Evolutionary conservation across 371 early-diverging fungal genomes (phyloP).

Genomic region (Conidiobolus incongruus): DNA sequence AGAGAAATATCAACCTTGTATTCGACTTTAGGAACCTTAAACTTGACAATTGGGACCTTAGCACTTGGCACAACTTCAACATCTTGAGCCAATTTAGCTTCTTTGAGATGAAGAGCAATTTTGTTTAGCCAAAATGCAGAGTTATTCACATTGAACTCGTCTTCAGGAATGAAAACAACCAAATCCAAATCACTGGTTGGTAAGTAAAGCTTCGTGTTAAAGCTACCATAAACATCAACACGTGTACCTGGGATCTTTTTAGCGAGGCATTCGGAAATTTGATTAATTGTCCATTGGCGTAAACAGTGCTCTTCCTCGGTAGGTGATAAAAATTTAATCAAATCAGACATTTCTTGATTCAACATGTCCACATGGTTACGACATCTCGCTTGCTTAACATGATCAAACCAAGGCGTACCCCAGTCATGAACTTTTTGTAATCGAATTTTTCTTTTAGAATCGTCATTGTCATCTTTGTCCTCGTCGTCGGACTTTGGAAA

Average conservation of each 20-base stretch:
- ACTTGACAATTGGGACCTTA: slow-evolving; percentile 87
- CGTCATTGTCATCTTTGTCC: too few species aligned
- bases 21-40: slow-evolving; percentile 36
- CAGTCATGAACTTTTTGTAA: too few species aligned
- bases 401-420: too few species aligned
- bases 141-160: too few species aligned
- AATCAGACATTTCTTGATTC: slow-evolving; percentile 40
- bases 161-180: neutral
- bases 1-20: slow-evolving; percentile 67
- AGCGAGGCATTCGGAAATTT: slow-evolving; percentile 23
- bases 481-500: too few species aligned
- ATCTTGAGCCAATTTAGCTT: too few species aligned
- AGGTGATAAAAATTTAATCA: slow-evolving; percentile 52
- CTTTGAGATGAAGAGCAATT: too few species aligned
- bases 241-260: slow-evolving; percentile 13
- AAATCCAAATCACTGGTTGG: slow-evolving; percentile 29
- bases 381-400: too few species aligned
- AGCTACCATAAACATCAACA: slow-evolving; percentile 66
- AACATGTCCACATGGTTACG: too few species aligned
- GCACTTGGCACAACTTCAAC: neutral
- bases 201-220: slow-evolving; percentile 57
- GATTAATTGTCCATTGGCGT: slow-evolving; percentile 37
- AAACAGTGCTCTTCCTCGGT: slow-evolving; percentile 49
- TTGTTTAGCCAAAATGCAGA: too few species aligned
- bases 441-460: too few species aligned